Evolutionary conservation across 208 protist genomes (phyloP).

Genomic region (Trichomonas vaginalis): DNA sequence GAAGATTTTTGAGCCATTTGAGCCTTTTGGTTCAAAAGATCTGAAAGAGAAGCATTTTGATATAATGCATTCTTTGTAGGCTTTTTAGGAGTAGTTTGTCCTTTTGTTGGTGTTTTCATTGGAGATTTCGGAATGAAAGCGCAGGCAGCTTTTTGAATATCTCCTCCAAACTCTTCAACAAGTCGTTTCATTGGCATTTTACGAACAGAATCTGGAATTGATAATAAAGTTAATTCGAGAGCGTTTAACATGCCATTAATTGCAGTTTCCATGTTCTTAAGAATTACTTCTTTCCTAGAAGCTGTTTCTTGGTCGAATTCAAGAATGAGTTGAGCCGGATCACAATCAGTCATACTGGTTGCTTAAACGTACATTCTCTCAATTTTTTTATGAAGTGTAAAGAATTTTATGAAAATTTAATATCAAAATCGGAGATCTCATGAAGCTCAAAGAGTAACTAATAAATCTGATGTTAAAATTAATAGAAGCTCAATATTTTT

Average conservation of each 20-base stretch:
- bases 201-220: not conserved
- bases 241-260: not conserved
- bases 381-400: too few relatives aligned
- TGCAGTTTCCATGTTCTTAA: not conserved
- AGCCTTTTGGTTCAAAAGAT: not conserved
- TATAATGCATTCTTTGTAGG: not conserved
- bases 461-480: too few relatives aligned
- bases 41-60: not conserved
- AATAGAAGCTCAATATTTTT: too few relatives aligned
- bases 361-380: not conserved
- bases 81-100: not conserved
- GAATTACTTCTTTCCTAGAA: not conserved
- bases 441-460: too few relatives aligned
- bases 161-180: not conserved
- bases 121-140: not conserved
- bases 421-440: too few relatives aligned
- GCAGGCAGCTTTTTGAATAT: not conserved
- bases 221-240: not conserved
- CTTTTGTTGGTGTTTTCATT: not conserved
- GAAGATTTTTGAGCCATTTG: not conserved
- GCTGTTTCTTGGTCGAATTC: not conserved
- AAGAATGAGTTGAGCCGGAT: not conserved
- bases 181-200: not conserved
- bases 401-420: too few relatives aligned
- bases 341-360: not conserved